Base-by-base conservation (phyloP, 2,329 filamentous ascomycete species). In the Monosporascus sp. region DNA sequence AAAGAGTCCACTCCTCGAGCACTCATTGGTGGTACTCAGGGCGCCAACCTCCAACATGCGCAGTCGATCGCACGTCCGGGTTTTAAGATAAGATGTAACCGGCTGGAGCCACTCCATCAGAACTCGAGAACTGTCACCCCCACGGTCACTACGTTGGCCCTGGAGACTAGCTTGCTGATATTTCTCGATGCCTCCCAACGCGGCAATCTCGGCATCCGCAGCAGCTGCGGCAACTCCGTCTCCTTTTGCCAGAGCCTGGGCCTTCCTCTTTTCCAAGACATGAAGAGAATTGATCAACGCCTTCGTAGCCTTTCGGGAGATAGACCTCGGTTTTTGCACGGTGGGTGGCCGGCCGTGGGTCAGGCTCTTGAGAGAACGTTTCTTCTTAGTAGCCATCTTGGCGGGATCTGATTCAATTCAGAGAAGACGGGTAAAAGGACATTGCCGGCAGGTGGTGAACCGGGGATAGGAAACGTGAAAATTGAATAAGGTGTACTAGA, bases 21-120 rank as follows among this genome's bases (percentile, higher is more conserved):
- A 96, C 15, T 87, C 88, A 68, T 99, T 99, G 39, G 81, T 80
- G 3, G 85, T 88, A 60, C 90, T 95, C 50, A 99, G 74, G 1
- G 92, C 88, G 7, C 94, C 94, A 48, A 99, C 85, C 70, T 99
- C 94, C 6, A 99, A 83, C 73, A 97, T 83, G 20, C 78, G 81
- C 39, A 90, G 69, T 5, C 64, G 58, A 51, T 39, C 46, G 18
- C 44, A 50, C 31, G 50, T 51, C 51, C 43, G 55, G 37, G 54
- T 55, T 45, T 61, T 62, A 14, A 65, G 59, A 8, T 41, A 59
- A 45, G 63, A 65, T 31, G 65, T 51, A 6, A 65, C 59, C 14
- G 74, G 64, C 41, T 72, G 67, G 6, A 88, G 71, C 85, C 85
- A 88, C 55, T 84, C 76, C 64, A 88, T 77, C 37, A 88, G 72